Evolutionary conservation across 345 rosid genomes (phyloP).

Genomic region (Stellera chamaejasme): DNA sequence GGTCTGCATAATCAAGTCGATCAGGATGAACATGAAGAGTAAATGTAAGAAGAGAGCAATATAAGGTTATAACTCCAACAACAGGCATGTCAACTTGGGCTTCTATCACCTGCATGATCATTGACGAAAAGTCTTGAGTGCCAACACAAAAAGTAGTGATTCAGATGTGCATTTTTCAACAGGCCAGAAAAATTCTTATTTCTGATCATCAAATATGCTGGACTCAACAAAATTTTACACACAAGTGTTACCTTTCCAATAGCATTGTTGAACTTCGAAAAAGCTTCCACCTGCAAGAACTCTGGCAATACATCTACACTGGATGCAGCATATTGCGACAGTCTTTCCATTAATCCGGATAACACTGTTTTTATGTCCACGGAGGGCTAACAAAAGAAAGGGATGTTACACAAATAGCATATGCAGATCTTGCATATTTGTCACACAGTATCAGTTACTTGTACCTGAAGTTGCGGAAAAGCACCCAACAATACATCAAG

Average conservation of each 20-base stretch:
- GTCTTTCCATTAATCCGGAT: slow-evolving; percentile 96
- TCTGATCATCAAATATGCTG: background rate
- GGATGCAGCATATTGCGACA: slow-evolving; percentile 91
- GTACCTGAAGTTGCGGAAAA: slow-evolving; percentile 96
- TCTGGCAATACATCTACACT: slow-evolving; percentile 84
- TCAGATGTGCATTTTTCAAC: too few relatives aligned
- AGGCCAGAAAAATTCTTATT: too few relatives aligned
- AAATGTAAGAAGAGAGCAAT: slow-evolving; percentile 95
- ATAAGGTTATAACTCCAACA: slow-evolving; percentile 86
- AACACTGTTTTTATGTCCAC: slow-evolving; percentile 97
- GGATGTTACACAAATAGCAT: too few relatives aligned
- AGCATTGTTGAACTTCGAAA: slow-evolving; percentile 91
- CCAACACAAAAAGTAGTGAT: background rate
- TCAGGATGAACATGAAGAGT: slow-evolving; percentile 99
- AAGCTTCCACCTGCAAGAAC: slow-evolving; percentile 98
- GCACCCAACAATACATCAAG: slow-evolving; percentile 89
- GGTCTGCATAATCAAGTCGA: slow-evolving; percentile 97
- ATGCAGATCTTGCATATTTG: too few relatives aligned
- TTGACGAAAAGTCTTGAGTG: background rate
- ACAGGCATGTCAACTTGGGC: slow-evolving; percentile 30
- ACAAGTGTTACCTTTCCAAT: slow-evolving; percentile 72
- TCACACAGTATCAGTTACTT: too few relatives aligned
- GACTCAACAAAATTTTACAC: background rate
- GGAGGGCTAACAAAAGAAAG: slow-evolving; percentile 52
- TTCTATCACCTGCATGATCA: background rate